A percentile compares a stretch with the other conserved stretches of the same genome.
phyloP scores from a whole-genome alignment of 805 yeast genomes.

The Debaryomyces maramus region DNA sequence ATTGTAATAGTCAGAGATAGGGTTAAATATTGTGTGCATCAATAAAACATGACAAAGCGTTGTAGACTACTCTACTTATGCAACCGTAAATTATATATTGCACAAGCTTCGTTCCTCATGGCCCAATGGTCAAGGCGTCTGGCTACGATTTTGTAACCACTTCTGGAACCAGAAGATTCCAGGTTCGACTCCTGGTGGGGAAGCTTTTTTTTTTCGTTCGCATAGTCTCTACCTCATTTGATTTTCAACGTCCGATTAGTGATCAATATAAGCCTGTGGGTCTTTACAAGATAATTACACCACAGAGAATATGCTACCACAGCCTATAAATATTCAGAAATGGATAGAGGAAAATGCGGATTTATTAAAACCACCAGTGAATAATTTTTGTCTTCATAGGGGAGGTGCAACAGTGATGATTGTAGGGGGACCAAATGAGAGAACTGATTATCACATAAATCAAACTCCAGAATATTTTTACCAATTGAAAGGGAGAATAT shows the following conservation, averaged over 20 bases:
- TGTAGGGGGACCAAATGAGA: constrained; percentile 93
- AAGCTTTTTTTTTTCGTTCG: constrained; percentile 36
- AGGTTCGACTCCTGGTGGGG: constrained; percentile 56
- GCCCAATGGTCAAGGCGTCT: constrained; percentile 56
- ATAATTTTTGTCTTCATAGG: constrained; percentile 83
- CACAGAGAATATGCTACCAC: constrained; percentile 52
- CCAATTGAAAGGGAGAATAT: constrained; percentile 85
- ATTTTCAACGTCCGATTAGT: background rate
- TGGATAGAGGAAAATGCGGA: constrained; percentile 81
- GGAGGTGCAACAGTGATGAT: constrained; percentile 95
- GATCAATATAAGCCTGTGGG: background rate
- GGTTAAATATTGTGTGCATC: no score
- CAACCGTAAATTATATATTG: no score
- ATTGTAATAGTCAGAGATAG: no score
- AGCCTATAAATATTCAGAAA: constrained; percentile 72
- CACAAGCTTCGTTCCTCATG: constrained; percentile 49
- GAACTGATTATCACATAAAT: constrained; percentile 91
- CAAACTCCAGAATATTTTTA: constrained; percentile 94
- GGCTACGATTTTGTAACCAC: constrained; percentile 49
- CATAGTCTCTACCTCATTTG: no score
- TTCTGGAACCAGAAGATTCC: constrained; percentile 52
- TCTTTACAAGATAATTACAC: background rate
- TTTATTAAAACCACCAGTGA: constrained; percentile 86
- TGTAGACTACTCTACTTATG: no score
- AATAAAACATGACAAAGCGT: no score